A percentile compares a stretch with the other conserved stretches of the same genome.
phyloP scores from a whole-genome alignment of 2,329 filamentous ascomycete species.

The Penicillium psychrosexuale region DNA sequence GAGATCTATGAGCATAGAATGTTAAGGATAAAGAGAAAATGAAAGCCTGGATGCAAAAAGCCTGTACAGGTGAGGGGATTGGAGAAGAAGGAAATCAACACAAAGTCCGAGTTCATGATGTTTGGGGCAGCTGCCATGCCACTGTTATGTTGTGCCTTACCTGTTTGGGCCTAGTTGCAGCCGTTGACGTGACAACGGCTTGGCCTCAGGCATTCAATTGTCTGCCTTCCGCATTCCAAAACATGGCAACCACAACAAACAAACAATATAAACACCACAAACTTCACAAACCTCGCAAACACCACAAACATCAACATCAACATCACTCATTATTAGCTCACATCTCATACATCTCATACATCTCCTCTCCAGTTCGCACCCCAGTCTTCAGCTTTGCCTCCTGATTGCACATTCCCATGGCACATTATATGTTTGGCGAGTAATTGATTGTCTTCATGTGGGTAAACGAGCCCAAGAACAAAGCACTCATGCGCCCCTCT shows the following conservation, averaged over 20 bases:
- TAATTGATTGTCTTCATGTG: background rate
- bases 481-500: background rate
- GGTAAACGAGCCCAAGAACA: background rate
- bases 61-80: constrained; percentile 16
- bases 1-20: background rate
- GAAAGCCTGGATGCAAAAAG: background rate
- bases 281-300: background rate
- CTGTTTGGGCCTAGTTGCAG: constrained; percentile 31
- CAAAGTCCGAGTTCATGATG: constrained; percentile 29
- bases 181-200: constrained; percentile 42
- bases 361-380: no score
- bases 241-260: background rate
- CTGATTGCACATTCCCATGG: background rate
- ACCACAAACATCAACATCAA: background rate
- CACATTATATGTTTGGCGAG: background rate
- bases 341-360: background rate
- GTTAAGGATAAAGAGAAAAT: constrained; percentile 26
- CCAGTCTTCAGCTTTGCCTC: background rate
- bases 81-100: constrained; percentile 20
- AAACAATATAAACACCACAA: background rate
- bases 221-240: constrained; percentile 8
- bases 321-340: background rate
- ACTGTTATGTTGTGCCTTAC: constrained; percentile 42
- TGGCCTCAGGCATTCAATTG: constrained; percentile 26
- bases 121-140: constrained; percentile 37